Percentiles rank a stretch among this genome's conserved stretches.
These are phyloP conservation scores for Paecilomyces variotii DNA, from an alignment of 2,329 filamentous ascomycete genomes.

Conservation along the genomic window DNA sequence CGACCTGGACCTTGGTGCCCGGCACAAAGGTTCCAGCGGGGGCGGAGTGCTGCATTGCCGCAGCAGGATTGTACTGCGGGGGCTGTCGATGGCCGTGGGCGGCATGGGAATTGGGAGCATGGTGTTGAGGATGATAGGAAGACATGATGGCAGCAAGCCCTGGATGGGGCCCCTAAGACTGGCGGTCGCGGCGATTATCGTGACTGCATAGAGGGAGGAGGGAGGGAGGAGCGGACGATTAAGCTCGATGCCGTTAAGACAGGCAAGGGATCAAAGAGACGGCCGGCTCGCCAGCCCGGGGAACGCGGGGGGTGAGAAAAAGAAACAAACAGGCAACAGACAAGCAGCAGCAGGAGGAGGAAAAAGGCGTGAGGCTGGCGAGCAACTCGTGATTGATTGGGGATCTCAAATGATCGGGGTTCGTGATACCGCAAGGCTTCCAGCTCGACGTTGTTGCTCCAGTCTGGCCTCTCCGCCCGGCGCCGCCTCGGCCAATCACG, in stretches of 20 bases:
- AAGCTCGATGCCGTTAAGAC: background rate
- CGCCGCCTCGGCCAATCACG: background rate
- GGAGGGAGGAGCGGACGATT: slow-evolving; percentile 2
- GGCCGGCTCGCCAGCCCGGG: background rate
- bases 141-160: slow-evolving; percentile 25
- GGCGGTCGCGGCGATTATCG: slow-evolving; percentile 10
- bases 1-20: slow-evolving; percentile 94
- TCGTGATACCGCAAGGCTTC: slow-evolving; percentile 3
- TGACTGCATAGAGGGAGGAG: slow-evolving; percentile 15
- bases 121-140: slow-evolving; percentile 19
- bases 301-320: background rate
- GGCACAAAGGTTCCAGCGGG: slow-evolving; percentile 82
- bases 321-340: background rate
- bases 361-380: background rate
- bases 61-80: slow-evolving; percentile 27
- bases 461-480: background rate
- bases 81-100: slow-evolving; percentile 19
- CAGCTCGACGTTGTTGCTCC: background rate
- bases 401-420: slow-evolving; percentile 3
- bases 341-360: background rate
- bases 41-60: slow-evolving; percentile 19
- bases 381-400: background rate
- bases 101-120: slow-evolving; percentile 21
- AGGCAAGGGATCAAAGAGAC: background rate
- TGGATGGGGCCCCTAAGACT: slow-evolving; percentile 15